These are phyloP conservation scores for Proliferodiscus dingleyae DNA, from an alignment of 2,329 filamentous ascomycete genomes.

Conservation along the genomic window DNA sequence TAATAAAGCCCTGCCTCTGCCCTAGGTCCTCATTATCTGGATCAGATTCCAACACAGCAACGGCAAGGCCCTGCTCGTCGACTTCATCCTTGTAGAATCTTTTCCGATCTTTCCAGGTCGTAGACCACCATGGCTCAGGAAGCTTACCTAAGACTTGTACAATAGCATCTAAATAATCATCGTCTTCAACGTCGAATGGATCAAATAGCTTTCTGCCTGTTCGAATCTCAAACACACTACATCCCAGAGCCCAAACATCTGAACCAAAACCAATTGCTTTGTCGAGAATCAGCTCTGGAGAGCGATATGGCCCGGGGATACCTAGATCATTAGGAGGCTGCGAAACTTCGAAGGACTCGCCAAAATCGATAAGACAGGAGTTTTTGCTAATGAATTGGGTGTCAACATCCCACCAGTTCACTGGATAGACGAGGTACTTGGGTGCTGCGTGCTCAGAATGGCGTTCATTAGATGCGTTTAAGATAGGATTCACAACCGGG, in stretches of 20 bases:
- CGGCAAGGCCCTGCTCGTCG: conserved; percentile 1
- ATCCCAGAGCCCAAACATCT: conserved; percentile 16
- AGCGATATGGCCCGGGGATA: conserved; percentile 7
- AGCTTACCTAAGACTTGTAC: conserved; percentile 10
- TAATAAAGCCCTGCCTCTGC: background rate
- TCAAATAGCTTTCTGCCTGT: conserved; percentile 10
- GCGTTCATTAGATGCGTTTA: background rate
- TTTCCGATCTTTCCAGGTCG: conserved; percentile 9
- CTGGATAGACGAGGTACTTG: conserved; percentile 10
- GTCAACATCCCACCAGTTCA: conserved; percentile 4
- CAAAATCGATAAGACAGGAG: conserved; percentile 18
- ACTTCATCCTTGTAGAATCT: conserved; percentile 6
- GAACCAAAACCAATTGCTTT: conserved; percentile 1
- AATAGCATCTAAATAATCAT: conserved; percentile 9
- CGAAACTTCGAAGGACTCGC: conserved; percentile 14
- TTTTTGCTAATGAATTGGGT: conserved; percentile 4
- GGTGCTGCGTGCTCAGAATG: conserved; percentile 3
- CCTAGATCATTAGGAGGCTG: conserved; percentile 10
- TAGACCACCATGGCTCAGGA: conserved; percentile 14
- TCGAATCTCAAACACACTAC: conserved; percentile 12
- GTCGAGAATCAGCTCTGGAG: conserved; percentile 11
- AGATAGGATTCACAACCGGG: conserved; percentile 10
- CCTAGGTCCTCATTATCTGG: background rate
- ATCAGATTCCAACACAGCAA: background rate
- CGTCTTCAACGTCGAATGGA: conserved; percentile 4